A percentile compares a stretch with the other conserved stretches of the same genome.
phyloP scores from a whole-genome alignment of 805 yeast genomes.

The Jamesozyma lodderae region DNA sequence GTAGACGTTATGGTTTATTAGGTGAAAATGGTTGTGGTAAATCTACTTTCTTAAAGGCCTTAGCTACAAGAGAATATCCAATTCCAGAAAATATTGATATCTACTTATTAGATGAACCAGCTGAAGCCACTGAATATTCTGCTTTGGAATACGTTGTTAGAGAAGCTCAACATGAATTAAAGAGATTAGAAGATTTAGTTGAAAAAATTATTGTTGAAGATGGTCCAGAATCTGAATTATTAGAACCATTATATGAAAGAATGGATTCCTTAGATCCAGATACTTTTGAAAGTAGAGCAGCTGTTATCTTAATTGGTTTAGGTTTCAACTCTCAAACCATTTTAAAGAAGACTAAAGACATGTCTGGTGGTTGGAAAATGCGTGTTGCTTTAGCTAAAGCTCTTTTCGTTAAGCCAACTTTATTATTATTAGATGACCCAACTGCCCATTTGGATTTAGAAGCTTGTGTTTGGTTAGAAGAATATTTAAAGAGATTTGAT shows the following conservation, averaged over 20 bases:
- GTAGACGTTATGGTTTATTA: conserved; percentile 93
- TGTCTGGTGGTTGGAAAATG: conserved; percentile 99
- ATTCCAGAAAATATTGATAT: conserved; percentile 87
- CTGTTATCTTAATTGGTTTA: conserved; percentile 89
- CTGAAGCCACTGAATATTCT: conserved; percentile 83
- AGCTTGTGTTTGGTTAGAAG: conserved; percentile 99
- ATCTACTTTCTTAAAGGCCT: conserved; percentile 84
- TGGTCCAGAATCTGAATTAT: conserved; percentile 83
- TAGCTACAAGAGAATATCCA: conserved; percentile 95
- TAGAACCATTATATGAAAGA: conserved; percentile 89
- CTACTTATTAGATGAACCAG: conserved; percentile 93
- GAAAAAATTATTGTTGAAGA: conserved; percentile 83
- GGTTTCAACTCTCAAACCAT: conserved; percentile 88
- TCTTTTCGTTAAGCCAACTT: conserved; percentile 92
- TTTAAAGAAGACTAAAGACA: conserved; percentile 89
- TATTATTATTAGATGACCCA: conserved; percentile 92
- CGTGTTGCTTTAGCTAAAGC: conserved; percentile 98
- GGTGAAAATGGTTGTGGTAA: conserved; percentile 99
- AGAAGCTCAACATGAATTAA: conserved; percentile 91
- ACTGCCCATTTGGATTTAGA: conserved; percentile 98
- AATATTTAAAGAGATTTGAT: conserved; percentile 89
- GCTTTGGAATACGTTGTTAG: conserved; percentile 95
- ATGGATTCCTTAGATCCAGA: conserved; percentile 93
- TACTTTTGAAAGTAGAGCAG: conserved; percentile 95
- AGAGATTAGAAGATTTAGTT: conserved; percentile 80